Conservation (phyloP, 352 stramenopile species). For the Pythium volutum region DNA sequence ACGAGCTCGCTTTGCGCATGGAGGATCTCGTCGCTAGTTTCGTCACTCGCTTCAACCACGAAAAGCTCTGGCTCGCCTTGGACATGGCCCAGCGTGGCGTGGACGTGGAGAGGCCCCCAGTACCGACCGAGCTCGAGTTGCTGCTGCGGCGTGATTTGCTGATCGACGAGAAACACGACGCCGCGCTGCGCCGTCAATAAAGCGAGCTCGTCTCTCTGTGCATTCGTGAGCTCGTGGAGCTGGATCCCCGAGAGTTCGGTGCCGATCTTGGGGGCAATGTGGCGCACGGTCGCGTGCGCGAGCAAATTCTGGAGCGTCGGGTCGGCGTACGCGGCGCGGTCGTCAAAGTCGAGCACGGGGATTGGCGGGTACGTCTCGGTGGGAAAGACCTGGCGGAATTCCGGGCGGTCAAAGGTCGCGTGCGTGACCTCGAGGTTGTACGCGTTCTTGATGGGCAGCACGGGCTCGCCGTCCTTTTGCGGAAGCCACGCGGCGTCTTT, state of each 20-base stretch:
- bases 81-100: constrained; percentile 25
- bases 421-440: constrained; percentile 18
- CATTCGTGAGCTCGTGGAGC: constrained; percentile 31
- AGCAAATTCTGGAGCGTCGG: constrained; percentile 36
- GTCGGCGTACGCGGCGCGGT: constrained; percentile 32
- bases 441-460: constrained; percentile 24
- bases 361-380: constrained; percentile 31
- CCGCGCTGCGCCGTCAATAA: constrained; percentile 12
- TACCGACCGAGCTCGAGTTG: constrained; percentile 28
- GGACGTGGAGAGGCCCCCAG: constrained; percentile 33
- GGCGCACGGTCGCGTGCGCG: constrained; percentile 14
- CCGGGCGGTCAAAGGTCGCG: constrained; percentile 15
- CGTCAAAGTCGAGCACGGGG: constrained; percentile 25
- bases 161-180: constrained; percentile 20
- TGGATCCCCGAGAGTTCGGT: constrained; percentile 29
- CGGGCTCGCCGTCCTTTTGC: not conserved
- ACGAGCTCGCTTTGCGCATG: constrained; percentile 26
- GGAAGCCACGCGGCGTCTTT: not conserved
- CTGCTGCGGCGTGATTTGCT: constrained; percentile 24
- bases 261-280: constrained; percentile 27
- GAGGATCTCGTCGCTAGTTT: constrained; percentile 19
- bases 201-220: constrained; percentile 26
- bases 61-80: constrained; percentile 27
- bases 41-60: constrained; percentile 20
- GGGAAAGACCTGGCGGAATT: constrained; percentile 28